Evolutionary conservation across 83 land plant species (phyloP).

Genomic region (Thuja plicata): DNA sequence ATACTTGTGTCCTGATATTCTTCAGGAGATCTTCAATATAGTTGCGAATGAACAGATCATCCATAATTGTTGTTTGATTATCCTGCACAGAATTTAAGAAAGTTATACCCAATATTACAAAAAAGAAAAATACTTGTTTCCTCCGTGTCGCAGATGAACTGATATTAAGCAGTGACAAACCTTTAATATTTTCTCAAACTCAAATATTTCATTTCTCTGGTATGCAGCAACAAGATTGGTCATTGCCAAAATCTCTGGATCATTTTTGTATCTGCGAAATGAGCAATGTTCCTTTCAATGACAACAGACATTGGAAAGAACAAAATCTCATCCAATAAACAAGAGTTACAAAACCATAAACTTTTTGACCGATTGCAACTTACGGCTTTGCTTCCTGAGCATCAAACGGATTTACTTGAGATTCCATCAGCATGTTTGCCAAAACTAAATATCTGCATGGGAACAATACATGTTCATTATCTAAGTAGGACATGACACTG

Average conservation of each 20-base stretch:
- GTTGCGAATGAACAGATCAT: slow-evolving; percentile 94
- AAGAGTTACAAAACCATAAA: background rate
- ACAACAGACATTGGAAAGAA: background rate
- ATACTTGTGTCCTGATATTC: slow-evolving; percentile 91
- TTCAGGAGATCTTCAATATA: slow-evolving; percentile 96
- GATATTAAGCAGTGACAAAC: slow-evolving; percentile 28
- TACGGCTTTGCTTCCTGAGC: slow-evolving; percentile 99
- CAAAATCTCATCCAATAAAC: background rate
- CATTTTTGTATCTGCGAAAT: slow-evolving; percentile 89
- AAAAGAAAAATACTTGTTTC: background rate
- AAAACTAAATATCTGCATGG: slow-evolving; percentile 84
- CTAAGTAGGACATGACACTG: background rate
- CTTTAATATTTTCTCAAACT: slow-evolving; percentile 98
- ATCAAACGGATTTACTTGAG: slow-evolving; percentile 98
- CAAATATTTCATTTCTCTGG: slow-evolving; percentile 94
- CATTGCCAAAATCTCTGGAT: slow-evolving; percentile 98
- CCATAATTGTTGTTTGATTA: slow-evolving; percentile 96
- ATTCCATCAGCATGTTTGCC: slow-evolving; percentile 99
- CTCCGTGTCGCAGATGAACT: background rate
- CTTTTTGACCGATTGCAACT: slow-evolving; percentile 20
- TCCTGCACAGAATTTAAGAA: slow-evolving; percentile 47
- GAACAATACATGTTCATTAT: background rate
- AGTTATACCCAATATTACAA: background rate
- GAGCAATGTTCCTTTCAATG: background rate
- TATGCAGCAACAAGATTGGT: slow-evolving; percentile 98